Conservation (phyloP, 495 filamentous ascomycete species). For the Tuber calosporum region DNA sequence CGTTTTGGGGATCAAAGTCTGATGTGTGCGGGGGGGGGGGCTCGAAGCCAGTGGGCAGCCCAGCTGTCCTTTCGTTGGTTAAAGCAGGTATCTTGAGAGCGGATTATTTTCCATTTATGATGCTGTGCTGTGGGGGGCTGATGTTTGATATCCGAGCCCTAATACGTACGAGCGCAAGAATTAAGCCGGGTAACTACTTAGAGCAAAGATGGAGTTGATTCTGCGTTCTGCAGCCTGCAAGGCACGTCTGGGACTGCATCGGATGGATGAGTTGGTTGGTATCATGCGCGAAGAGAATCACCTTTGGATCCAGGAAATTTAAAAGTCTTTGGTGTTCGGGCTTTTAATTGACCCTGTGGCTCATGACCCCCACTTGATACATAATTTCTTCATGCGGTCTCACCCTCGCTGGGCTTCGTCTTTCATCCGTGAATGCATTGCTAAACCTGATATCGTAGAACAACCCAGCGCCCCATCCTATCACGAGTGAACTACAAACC, state of each 20-base stretch:
- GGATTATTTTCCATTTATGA: neutral
- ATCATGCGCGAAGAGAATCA: neutral
- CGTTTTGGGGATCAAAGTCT: neutral
- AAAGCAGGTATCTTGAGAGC: neutral
- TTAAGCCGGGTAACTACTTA: neutral
- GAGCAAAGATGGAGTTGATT: neutral
- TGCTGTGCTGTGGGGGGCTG: neutral
- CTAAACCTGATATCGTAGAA: neutral
- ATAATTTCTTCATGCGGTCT: neutral
- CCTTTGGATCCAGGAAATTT: neutral
- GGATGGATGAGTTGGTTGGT: neutral
- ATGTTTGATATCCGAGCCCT: neutral
- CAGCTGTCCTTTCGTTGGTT: neutral
- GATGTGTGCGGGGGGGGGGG: neutral
- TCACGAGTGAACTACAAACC: neutral
- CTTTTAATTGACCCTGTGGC: neutral
- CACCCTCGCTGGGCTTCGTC: neutral
- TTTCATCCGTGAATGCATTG: neutral
- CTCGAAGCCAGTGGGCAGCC: neutral
- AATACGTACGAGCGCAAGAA: neutral
- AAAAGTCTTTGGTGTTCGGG: neutral
- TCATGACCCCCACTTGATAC: neutral
- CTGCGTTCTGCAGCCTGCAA: neutral
- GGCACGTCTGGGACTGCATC: neutral
- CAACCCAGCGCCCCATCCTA: neutral